phyloP scores from a whole-genome alignment of 805 yeast genomes.

The Zygotorulaspora danielsina region DNA sequence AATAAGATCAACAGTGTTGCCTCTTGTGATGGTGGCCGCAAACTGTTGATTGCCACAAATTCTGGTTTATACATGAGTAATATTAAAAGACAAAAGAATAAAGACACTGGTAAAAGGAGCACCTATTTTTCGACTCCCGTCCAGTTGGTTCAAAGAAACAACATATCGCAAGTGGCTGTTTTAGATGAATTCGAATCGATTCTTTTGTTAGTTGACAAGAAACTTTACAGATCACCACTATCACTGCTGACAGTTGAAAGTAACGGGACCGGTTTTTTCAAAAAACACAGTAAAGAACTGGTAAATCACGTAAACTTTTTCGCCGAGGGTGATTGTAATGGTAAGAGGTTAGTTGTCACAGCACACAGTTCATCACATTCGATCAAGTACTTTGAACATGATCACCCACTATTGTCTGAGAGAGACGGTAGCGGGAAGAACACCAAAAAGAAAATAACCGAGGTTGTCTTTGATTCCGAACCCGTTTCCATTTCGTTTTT shows the following conservation, averaged over 20 bases:
- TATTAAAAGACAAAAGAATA: slow-evolving; percentile 44
- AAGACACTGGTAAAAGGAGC: slow-evolving; percentile 44
- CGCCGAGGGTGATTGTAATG: slow-evolving; percentile 89
- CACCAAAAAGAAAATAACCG: slow-evolving; percentile 63
- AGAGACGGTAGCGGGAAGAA: slow-evolving; percentile 45
- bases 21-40: slow-evolving; percentile 92
- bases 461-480: slow-evolving; percentile 78
- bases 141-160: slow-evolving; percentile 65
- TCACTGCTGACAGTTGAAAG: slow-evolving; percentile 48
- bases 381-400: slow-evolving; percentile 84
- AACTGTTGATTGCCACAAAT: slow-evolving; percentile 85
- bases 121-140: slow-evolving; percentile 65
- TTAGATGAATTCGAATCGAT: slow-evolving; percentile 85
- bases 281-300: slow-evolving; percentile 67
- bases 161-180: slow-evolving; percentile 85
- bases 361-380: slow-evolving; percentile 78
- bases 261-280: slow-evolving; percentile 42
- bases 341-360: slow-evolving; percentile 82
- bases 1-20: slow-evolving; percentile 86
- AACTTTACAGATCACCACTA: slow-evolving; percentile 70
- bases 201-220: slow-evolving; percentile 76
- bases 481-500: slow-evolving; percentile 89
- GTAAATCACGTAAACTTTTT: slow-evolving; percentile 87
- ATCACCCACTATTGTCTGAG: slow-evolving; percentile 54
- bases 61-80: slow-evolving; percentile 84